A percentile compares a stretch with the other conserved stretches of the same genome.
Conservation (phyloP, 2,329 filamentous ascomycete species). For the Triangularia verruculosa region DNA sequence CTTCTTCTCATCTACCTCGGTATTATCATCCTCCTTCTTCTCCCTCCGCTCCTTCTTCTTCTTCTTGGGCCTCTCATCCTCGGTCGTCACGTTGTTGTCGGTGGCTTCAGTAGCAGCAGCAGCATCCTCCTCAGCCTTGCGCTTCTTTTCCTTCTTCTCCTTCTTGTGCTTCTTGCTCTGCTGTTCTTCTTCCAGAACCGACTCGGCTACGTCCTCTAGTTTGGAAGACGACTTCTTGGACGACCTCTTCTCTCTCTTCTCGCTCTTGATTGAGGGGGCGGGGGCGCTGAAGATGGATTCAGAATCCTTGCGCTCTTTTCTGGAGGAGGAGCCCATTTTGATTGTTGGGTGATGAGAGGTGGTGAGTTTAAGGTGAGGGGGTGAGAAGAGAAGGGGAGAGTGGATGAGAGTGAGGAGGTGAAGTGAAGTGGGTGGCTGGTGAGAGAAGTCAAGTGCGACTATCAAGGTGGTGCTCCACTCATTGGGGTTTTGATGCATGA, state of each 20-base stretch:
- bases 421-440: neutral
- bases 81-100: constrained; percentile 1
- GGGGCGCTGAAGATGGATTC: neutral
- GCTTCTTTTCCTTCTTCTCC: constrained; percentile 19
- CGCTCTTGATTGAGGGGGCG: neutral
- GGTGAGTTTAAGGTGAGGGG: neutral
- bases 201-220: neutral
- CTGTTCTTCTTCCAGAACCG: neutral
- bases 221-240: constrained; percentile 1
- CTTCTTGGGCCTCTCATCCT: constrained; percentile 19
- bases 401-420: neutral
- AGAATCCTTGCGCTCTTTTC: neutral
- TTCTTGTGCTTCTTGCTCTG: constrained; percentile 22
- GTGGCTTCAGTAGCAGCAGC: constrained; percentile 13
- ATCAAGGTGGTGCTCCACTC: neutral
- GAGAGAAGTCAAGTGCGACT: neutral
- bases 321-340: neutral
- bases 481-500: neutral
- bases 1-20: constrained; percentile 1
- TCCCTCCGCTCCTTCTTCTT: constrained; percentile 18
- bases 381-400: neutral
- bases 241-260: constrained; percentile 7
- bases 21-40: constrained; percentile 32
- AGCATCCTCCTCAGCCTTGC: constrained; percentile 18
- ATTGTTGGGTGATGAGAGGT: neutral